Base-by-base conservation (phyloP, 106 monocot genomes). In the Hemerocallis citrina region DNA sequence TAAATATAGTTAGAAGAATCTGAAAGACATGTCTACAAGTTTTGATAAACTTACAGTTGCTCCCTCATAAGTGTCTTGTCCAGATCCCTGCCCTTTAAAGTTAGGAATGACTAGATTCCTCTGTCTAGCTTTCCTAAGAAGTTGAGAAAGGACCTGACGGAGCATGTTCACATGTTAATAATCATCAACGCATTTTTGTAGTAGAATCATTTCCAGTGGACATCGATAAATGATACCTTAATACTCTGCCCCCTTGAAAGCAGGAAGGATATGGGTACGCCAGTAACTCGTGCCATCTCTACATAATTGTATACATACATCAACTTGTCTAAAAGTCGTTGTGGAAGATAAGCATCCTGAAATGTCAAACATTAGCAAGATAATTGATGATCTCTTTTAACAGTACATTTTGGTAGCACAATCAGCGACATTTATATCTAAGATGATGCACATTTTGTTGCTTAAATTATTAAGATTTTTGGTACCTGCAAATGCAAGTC, bases 311-410 rank as follows among this genome's bases (percentile, higher is more conserved):
- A 98, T 49, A 98, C 82, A 52, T 63, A 85, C 98, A 98, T 98
- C 57, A 98, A 61, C 63, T 98, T 98, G 72, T 98, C 98, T 52
- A 98, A 47, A 45, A 98, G 87, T 14, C 98, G 62, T 72, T 98
- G 98, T 7, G 98, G 98, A 71, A 98, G 91, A 75, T 98, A 98
- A 36, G 98, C 98, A 88, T 98, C 98, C 98, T 98, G 72, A 32
- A 66, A 15, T 40, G 60, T 59, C n/a, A 28, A 72, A 55, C 3
- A 65, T 38, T 7, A 25, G 6, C 1, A 4, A 55, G 16, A 34
- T 19, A 34, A 17, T n/a, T n/a, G n/a, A n/a, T n/a, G n/a, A n/a
- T n/a, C n/a, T n/a, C n/a, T n/a, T n/a, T n/a, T n/a, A n/a, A n/a
- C n/a, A n/a, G n/a, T n/a, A n/a, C n/a, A n/a, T n/a, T n/a, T n/a